A percentile compares a stretch with the other conserved stretches of the same genome.
Evolutionary conservation across 2,329 filamentous ascomycete species (phyloP).

Genomic region (Aspergillus chevalieri): DNA sequence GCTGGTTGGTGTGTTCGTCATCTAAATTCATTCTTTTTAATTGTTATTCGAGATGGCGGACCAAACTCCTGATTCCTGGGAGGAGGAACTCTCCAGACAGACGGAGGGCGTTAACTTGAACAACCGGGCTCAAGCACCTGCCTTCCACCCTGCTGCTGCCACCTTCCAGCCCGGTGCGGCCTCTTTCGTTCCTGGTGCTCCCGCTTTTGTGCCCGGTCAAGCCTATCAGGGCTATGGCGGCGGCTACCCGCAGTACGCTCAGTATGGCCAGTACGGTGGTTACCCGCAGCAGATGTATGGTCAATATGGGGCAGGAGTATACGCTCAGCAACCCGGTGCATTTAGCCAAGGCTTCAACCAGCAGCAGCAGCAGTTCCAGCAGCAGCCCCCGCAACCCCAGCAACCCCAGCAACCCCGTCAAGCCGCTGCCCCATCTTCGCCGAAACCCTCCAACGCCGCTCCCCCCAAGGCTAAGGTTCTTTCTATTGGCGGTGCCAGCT

Average conservation of each 20-base stretch:
- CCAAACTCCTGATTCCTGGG: constrained; percentile 75
- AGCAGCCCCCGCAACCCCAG: constrained; percentile 40
- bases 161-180: constrained; percentile 61
- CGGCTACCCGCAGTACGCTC: constrained; percentile 44
- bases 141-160: constrained; percentile 60
- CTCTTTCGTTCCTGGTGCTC: constrained; percentile 67
- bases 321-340: constrained; percentile 38
- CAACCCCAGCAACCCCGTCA: constrained; percentile 39
- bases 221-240: constrained; percentile 55
- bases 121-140: constrained; percentile 48
- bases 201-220: constrained; percentile 67
- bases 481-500: constrained; percentile 51
- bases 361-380: constrained; percentile 20
- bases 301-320: constrained; percentile 40
- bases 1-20: constrained; percentile 17
- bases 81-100: constrained; percentile 80
- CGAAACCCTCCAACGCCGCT: constrained; percentile 44
- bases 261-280: constrained; percentile 34
- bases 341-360: constrained; percentile 40
- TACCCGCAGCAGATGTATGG: constrained; percentile 40
- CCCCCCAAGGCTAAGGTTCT: constrained; percentile 55
- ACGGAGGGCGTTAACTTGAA: constrained; percentile 70
- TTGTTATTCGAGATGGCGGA: constrained; percentile 63
- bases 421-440: constrained; percentile 42
- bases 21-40: constrained; percentile 16